Base-by-base conservation (phyloP, 192 early-diverging fungal species). In the Coemansia sp. region DNA sequence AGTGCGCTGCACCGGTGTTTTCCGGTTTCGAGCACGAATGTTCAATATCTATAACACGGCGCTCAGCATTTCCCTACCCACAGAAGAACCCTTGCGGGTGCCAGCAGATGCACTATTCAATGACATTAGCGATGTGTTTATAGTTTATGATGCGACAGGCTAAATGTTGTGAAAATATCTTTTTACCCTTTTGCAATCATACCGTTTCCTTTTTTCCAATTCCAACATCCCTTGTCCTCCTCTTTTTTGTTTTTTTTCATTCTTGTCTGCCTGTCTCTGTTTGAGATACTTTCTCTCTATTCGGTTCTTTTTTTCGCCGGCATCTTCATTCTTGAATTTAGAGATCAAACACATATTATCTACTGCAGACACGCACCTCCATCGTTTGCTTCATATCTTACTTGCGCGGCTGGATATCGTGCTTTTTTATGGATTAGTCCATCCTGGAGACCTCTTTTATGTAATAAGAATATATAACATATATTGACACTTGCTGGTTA, bases 1-100 rank as follows among this genome's bases (percentile, higher is more conserved):
- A 38, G 58, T 75, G 6, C 44, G 40, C 13, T 59, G 67, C 5
- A 32, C 80, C 4, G 80, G 80, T 0, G 8, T 23, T 1, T 83
- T 71, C 47, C 69, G 75, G 42, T 52, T 83, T 16, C 72, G 66
- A 6, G 58, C 63, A 9, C 61, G 69, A 21, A 56, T 70, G 45
- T 77, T 77, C 37, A 67, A 75, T 44, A 59, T 83, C 11, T 57
- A 65, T 18, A 56, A 67, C 9, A 42, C 67, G 5, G 39, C 54
- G 7, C 18, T 54, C 13, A 64, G 63, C 19, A 38, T 79, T 3
- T 52, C 68, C n/a, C 9, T 61, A 61, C 32, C 53, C 9, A 40
- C 64, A 6, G 19, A 42, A 39, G 39, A 54, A 43, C 48, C 70
- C n/a, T 44, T 60, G 12, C 53, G 45, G 16, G 57, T 54, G n/a